Base-by-base conservation (phyloP, 257 asterid species). In the Forsythia viridissima region DNA sequence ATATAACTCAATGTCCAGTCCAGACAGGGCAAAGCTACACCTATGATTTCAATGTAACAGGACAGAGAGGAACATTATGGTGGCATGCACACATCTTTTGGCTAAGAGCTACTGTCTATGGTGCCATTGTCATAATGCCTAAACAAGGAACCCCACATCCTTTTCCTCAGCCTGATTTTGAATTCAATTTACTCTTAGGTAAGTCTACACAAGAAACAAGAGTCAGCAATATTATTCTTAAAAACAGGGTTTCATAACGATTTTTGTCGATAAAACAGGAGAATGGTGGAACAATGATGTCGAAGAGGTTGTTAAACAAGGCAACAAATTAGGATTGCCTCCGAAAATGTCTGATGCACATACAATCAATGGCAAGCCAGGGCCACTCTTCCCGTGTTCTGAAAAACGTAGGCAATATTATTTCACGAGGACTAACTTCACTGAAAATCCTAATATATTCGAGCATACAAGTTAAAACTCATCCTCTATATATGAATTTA, bases 31-130 rank as follows among this genome's bases (percentile, higher is more conserved):
- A 76, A 15, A 86, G 83, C 38, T 92, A 92, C 76, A 82, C 86
- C 55, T 76, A 89, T 51, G 72, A 92, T 63, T 73, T 78, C 76
- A 80, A 87, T 89, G 71, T 89, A 79, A 73, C 93, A 78, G 84
- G 80, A 80, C 87, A 92, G 83, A 76, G 89, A 69, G 89, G 89
- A 61, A 86, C 89, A 59, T 37, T 85, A 15, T 83, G 87, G 89
- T 85, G 89, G 89, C 89, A 80, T 78, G 81, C 92, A 84, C 97
- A 89, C 12, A 85, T 90, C 34, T 83, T 89, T 40, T 91, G 94
- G 93, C 89, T 91, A 6, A 88, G 94, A 77, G 93, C 94, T 21
- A 90, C 92, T 3, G 92, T 91, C 8, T 82, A 92, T 77, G 95
- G 97, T 63, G 92, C 93, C 37, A 84, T 92, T 79, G 92, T 92